Base-by-base conservation (phyloP, 139 green algal species). In the Axilococcus clingmanii region DNA sequence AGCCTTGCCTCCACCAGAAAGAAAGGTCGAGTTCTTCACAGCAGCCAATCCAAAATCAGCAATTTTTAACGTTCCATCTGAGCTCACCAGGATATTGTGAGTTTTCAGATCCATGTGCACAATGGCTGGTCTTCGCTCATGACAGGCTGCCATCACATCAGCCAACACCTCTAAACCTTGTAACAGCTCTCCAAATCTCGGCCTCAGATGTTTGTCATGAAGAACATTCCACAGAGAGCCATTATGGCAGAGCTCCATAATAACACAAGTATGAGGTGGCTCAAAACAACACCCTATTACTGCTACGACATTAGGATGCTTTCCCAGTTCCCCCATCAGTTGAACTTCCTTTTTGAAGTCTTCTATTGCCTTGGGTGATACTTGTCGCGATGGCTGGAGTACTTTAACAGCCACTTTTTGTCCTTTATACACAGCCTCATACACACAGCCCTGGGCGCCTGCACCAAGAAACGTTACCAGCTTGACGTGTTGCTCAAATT, bases 41-140 rank as follows among this genome's bases (percentile, higher is more conserved):
- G 14, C n/a, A 6, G 63, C 63, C 22, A 72, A 32, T 14, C 63
- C 63, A 58, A 66, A 72, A 27, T 72, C 63, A 14, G 55, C 57
- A 17, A 72, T 5, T 19, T 55, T 25, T 16, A 37, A 40, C 4
- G 28, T 36, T 2, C 42, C 37, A n/a, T 12, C 28, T 19, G 22
- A 23, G 22, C 24, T 33, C 1, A 59, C 24, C 7, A 72, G 47
- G 5, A 66, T 31, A 45, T 66, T 66, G 4, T 56, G 32, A 14
- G 57, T 29, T 35, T 66, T 66, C 16, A 66, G 43, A 38, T 72
- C 63, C 3, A 40, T 41, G 38, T 72, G 63, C 15, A 72, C 56
- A 7, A 72, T 19, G 5, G 41, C 53, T 14, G 45, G 61, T 12
- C 51, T 40, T 33, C 48, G 44, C 5, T 23, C 4, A 29, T 71